Evolutionary conservation across 2,329 filamentous ascomycete species (phyloP).

Genomic region (Cytospora piceicola): DNA sequence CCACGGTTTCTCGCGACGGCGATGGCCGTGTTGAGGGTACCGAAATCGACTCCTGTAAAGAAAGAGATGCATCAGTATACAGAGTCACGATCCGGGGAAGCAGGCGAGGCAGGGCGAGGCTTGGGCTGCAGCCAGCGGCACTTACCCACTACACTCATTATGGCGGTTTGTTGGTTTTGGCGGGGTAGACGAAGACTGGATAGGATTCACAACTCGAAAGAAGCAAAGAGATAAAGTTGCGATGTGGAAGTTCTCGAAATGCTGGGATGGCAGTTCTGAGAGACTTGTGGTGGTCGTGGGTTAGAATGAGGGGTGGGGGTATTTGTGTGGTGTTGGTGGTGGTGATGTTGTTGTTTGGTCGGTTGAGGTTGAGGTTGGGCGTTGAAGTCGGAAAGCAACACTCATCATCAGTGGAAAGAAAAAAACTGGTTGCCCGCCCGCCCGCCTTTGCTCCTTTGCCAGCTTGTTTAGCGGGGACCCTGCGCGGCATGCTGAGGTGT

Average conservation of each 20-base stretch:
- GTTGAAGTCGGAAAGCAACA: background rate
- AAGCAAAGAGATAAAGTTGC: conserved; percentile 1
- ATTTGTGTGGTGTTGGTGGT: conserved; percentile 7
- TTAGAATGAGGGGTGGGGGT: conserved; percentile 3
- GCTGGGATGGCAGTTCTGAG: conserved; percentile 11
- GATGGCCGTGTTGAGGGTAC: conserved; percentile 94
- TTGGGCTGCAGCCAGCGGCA: conserved; percentile 27
- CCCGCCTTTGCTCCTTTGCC: conserved; percentile 4
- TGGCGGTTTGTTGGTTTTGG: conserved; percentile 39
- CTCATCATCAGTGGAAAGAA: conserved; percentile 10
- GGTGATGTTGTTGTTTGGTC: background rate
- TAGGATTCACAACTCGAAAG: conserved; percentile 3
- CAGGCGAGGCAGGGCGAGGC: background rate
- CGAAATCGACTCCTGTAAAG: conserved; percentile 80
- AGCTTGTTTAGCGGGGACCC: conserved; percentile 3
- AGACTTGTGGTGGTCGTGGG: conserved; percentile 6
- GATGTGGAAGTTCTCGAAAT: conserved; percentile 5
- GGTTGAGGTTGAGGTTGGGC: conserved; percentile 3
- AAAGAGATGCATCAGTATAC: conserved; percentile 29
- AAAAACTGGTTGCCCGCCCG: conserved; percentile 23
- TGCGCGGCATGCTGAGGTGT: background rate
- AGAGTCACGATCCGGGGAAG: conserved; percentile 11
- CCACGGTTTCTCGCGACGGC: conserved; percentile 97
- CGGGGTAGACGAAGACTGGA: conserved; percentile 28
- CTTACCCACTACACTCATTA: conserved; percentile 62